Evolutionary conservation across 1,284 basidiomycete species (phyloP).

Genomic region (Kalmanozyma brasiliensis): DNA sequence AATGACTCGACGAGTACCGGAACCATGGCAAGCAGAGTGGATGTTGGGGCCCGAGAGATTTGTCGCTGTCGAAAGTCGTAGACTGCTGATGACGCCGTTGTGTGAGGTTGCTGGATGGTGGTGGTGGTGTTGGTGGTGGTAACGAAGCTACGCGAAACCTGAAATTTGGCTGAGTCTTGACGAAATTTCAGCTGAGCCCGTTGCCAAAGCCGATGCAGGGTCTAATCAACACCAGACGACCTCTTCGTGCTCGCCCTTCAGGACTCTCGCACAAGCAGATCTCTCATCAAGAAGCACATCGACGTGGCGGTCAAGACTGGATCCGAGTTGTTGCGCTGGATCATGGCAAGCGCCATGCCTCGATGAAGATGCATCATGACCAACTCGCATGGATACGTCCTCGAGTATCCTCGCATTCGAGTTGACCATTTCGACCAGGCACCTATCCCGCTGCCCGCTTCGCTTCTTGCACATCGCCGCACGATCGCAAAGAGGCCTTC

Average conservation of each 20-base stretch:
- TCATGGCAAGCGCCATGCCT: background rate
- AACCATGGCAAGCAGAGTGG: slow-evolving; percentile 12
- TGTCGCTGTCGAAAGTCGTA: background rate
- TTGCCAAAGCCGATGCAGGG: slow-evolving; percentile 32
- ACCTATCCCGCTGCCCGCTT: slow-evolving; percentile 30
- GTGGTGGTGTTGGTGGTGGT: slow-evolving; percentile 22
- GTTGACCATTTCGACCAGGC: slow-evolving; percentile 58
- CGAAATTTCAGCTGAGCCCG: background rate
- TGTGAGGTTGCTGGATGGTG: slow-evolving; percentile 1
- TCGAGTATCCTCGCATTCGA: slow-evolving; percentile 60
- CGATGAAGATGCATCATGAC: slow-evolving; percentile 21
- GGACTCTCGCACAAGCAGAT: background rate
- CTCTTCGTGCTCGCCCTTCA: background rate
- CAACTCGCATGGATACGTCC: slow-evolving; percentile 54
- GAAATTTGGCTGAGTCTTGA: slow-evolving; percentile 5
- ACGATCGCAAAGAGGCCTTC: background rate
- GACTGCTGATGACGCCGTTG: background rate
- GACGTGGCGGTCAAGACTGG: background rate
- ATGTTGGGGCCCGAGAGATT: background rate
- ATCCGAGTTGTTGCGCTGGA: too few relatives aligned
- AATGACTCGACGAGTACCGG: slow-evolving; percentile 43
- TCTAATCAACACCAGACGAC: slow-evolving; percentile 15
- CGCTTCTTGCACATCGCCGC: slow-evolving; percentile 34
- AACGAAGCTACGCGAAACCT: slow-evolving; percentile 4
- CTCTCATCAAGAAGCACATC: background rate